phyloP scores from a whole-genome alignment of 805 yeast species.

The Sungouiella thailandica region DNA sequence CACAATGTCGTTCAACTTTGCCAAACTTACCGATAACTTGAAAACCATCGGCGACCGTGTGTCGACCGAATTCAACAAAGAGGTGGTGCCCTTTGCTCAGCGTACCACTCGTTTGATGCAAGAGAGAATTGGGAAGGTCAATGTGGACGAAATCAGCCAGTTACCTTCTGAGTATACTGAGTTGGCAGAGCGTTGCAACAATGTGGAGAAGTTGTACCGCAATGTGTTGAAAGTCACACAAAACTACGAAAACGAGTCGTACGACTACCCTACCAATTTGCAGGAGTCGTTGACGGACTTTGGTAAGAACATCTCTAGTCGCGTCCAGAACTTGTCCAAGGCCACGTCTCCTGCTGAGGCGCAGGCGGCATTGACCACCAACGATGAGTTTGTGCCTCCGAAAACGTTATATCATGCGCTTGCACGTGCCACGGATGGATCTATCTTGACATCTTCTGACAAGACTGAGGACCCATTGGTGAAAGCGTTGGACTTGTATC shows the following conservation, averaged over 20 bases:
- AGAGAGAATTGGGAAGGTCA: constrained; percentile 71
- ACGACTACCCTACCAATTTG: constrained; percentile 76
- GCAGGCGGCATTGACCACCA: constrained; percentile 55
- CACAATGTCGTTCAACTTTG: constrained; percentile 40
- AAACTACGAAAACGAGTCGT: constrained; percentile 68
- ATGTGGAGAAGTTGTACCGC: constrained; percentile 37
- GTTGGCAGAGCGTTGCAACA: constrained; percentile 36
- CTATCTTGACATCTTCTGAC: constrained; percentile 39
- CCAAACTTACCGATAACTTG: constrained; percentile 38
- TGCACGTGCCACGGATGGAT: constrained; percentile 65
- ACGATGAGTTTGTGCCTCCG: constrained; percentile 53
- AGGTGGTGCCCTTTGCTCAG: constrained; percentile 61
- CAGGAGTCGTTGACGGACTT: constrained; percentile 73
- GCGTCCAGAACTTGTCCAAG: constrained; percentile 62
- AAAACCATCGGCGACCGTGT: constrained; percentile 39
- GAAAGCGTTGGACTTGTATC: constrained; percentile 60
- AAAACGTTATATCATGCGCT: constrained; percentile 81
- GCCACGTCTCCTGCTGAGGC: constrained; percentile 81
- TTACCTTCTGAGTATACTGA: constrained; percentile 75
- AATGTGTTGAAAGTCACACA: constrained; percentile 40
- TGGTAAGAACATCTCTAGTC: constrained; percentile 57
- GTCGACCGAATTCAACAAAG: constrained; percentile 51
- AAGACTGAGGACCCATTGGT: constrained; percentile 47
- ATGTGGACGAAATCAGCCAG: constrained; percentile 63
- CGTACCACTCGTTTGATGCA: constrained; percentile 76